Evolutionary conservation across 352 stramenopile species (phyloP).

Genomic region (Phytophthora pisi): DNA sequence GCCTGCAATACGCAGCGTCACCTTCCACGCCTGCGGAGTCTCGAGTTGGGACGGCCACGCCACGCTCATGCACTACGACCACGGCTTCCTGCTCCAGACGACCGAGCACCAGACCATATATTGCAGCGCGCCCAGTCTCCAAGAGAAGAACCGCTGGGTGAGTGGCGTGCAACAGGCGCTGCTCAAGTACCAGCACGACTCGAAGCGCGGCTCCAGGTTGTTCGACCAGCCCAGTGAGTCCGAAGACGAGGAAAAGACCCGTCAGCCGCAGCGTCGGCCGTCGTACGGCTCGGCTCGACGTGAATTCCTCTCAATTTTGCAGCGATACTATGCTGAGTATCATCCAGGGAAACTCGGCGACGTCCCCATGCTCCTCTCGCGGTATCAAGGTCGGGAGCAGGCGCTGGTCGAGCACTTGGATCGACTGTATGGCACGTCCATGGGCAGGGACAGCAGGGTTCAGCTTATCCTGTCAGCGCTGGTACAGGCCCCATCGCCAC

Average conservation of each 20-base stretch:
- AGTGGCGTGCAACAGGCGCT: conserved; percentile 61
- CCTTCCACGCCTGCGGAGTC: conserved; percentile 46
- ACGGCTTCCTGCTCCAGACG: conserved; percentile 77
- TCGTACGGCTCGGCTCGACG: conserved; percentile 20
- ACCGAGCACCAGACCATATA: conserved; percentile 56
- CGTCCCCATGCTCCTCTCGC: conserved; percentile 56
- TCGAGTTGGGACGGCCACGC: conserved; percentile 72
- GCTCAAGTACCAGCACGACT: conserved; percentile 26
- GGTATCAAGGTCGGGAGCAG: conserved; percentile 55
- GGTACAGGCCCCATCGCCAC: background rate
- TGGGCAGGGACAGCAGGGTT: conserved; percentile 45
- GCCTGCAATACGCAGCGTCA: conserved; percentile 2
- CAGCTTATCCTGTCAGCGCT: conserved; percentile 35
- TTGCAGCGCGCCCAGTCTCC: conserved; percentile 64
- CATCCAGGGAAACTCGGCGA: conserved; percentile 66
- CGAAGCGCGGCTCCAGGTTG: conserved; percentile 22
- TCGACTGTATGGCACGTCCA: conserved; percentile 61
- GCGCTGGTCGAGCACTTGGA: conserved; percentile 69
- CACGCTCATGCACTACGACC: conserved; percentile 68
- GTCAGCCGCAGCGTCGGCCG: conserved; percentile 6
- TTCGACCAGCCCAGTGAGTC: conserved; percentile 35
- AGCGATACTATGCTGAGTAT: conserved; percentile 64
- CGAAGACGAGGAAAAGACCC: conserved; percentile 12
- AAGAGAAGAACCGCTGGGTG: conserved; percentile 74
- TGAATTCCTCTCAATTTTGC: conserved; percentile 45